phyloP scores from a whole-genome alignment of 108 stramenopile species.

The Nannochloropsis gaditana region DNA sequence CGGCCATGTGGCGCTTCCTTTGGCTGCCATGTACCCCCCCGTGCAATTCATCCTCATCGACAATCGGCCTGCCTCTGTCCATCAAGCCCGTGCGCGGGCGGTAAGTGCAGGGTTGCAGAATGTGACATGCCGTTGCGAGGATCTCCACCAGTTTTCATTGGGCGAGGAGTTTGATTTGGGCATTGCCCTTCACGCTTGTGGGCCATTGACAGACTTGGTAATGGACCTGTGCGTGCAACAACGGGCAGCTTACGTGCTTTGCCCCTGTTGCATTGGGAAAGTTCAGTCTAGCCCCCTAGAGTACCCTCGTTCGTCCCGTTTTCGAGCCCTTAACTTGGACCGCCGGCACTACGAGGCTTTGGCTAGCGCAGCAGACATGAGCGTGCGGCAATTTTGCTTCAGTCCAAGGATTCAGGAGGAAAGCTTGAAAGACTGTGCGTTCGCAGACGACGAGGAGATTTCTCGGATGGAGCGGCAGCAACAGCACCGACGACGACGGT shows the following conservation, averaged over 20 bases:
- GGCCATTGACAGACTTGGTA: neutral
- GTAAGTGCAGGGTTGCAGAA: neutral
- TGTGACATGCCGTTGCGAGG: conserved; percentile 13
- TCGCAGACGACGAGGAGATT: too few relatives aligned
- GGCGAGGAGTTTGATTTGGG: neutral
- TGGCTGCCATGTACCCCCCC: neutral
- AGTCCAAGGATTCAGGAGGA: neutral
- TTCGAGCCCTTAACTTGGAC: neutral
- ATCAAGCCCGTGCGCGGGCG: neutral
- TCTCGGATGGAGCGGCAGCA: neutral
- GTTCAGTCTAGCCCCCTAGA: neutral
- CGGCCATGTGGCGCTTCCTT: neutral
- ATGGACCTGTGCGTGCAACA: neutral
- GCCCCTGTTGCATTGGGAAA: neutral
- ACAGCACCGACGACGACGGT: conserved; percentile 18
- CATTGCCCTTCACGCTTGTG: conserved; percentile 11
- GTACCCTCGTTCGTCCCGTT: neutral
- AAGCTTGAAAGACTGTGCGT: too few relatives aligned
- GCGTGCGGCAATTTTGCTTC: conserved; percentile 4
- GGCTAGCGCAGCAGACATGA: neutral
- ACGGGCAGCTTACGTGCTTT: conserved; percentile 1
- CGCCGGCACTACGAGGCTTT: neutral
- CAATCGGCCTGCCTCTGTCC: conserved; percentile 9
- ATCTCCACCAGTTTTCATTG: neutral
- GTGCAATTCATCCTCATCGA: neutral